Conservation (phyloP, 2,329 filamentous ascomycete genomes). For the Mollisia scopiformis region DNA sequence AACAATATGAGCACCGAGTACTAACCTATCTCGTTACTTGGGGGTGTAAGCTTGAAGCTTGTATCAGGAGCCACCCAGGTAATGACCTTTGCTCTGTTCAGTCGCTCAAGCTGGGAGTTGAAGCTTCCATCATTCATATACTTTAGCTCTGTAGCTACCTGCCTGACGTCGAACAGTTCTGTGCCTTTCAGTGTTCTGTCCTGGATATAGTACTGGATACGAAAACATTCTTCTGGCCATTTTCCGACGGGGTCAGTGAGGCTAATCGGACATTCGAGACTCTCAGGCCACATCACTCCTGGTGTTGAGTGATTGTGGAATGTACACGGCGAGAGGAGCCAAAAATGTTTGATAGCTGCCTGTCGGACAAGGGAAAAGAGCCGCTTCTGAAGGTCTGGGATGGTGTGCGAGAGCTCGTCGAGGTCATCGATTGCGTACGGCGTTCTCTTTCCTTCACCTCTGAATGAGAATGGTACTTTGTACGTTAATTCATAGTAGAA, state of each 20-base stretch:
- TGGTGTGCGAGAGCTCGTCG: not conserved
- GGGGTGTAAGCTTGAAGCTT: not conserved
- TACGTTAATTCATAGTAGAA: not conserved
- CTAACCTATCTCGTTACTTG: no score
- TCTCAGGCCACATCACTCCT: not conserved
- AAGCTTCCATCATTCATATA: not conserved
- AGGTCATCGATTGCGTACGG: not conserved
- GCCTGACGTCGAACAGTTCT: not conserved
- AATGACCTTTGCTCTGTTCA: not conserved
- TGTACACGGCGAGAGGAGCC: not conserved
- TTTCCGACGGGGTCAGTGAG: not conserved
- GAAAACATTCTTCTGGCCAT: not conserved
- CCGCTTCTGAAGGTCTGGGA: not conserved
- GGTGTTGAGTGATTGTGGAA: not conserved
- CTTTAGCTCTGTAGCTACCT: not conserved
- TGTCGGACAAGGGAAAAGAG: not conserved
- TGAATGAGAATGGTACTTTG: not conserved
- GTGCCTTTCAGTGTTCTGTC: not conserved
- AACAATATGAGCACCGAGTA: no score
- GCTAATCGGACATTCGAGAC: not conserved
- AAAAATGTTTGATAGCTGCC: no score
- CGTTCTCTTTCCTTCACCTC: not conserved
- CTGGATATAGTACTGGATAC: conserved; percentile 4
- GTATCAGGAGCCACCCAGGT: not conserved
- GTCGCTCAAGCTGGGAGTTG: no score